These are phyloP conservation scores for Scleroderma citrinum DNA, from an alignment of 768 basidiomycete genomes.

Conservation along the genomic window DNA sequence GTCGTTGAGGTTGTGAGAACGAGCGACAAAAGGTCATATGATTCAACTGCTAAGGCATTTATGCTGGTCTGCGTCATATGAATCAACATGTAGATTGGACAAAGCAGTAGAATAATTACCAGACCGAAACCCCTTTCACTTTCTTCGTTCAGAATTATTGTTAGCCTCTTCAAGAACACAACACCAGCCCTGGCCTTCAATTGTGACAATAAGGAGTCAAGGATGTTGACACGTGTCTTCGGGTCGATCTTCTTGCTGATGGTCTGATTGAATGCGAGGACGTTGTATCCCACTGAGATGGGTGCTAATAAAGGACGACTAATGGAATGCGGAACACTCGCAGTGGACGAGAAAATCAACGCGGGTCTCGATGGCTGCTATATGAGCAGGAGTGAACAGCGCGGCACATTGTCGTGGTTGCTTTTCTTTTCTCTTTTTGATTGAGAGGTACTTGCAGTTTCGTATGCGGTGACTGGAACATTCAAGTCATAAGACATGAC, in stretches of 20 bases:
- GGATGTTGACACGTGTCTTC: slow-evolving; percentile 59
- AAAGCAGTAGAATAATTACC: slow-evolving; percentile 35
- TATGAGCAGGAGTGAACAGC: slow-evolving; percentile 49
- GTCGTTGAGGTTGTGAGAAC: slow-evolving; percentile 65
- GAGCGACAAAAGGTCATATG: slow-evolving; percentile 76
- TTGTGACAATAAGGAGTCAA: slow-evolving; percentile 54
- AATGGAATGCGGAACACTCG: slow-evolving; percentile 30
- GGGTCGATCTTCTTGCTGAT: slow-evolving; percentile 67
- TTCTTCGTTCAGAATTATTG: slow-evolving; percentile 74
- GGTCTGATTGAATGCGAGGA: slow-evolving; percentile 71
- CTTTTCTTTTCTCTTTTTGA: slow-evolving; percentile 27
- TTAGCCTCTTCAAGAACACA: slow-evolving; percentile 68
- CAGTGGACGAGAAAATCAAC: slow-evolving; percentile 70
- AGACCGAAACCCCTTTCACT: slow-evolving; percentile 85
- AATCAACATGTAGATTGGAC: background rate
- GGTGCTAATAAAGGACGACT: slow-evolving; percentile 2
- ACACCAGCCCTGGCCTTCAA: slow-evolving; percentile 54
- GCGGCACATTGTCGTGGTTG: slow-evolving; percentile 25
- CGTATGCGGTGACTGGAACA: slow-evolving; percentile 39
- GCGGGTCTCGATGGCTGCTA: slow-evolving; percentile 52
- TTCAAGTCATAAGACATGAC: slow-evolving; percentile 67
- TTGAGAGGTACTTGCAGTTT: slow-evolving; percentile 9
- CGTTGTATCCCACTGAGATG: slow-evolving; percentile 75
- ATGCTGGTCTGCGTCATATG: slow-evolving; percentile 52
- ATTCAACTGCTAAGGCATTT: slow-evolving; percentile 53